Evolutionary conservation across 768 basidiomycete species (phyloP), one percentile per base, ranked within the genome.

Genomic region (Lentinula sp.): DNA sequence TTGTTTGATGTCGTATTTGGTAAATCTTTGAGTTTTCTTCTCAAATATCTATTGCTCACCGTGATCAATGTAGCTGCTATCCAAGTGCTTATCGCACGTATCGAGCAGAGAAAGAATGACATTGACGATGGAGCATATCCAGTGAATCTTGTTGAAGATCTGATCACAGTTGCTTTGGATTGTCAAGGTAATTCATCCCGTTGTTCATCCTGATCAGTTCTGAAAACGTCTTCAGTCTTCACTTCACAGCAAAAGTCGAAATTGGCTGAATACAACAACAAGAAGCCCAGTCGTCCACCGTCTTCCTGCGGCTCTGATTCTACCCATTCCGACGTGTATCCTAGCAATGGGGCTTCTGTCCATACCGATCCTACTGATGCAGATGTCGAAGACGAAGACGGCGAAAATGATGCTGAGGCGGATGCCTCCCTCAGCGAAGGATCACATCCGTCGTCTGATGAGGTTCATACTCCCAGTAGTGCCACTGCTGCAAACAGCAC

Each of bases 231-330:
- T 53, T 9, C 63, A 89, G 88, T 83, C 7, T 88, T 89, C 69
- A 87, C 87, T 4, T 68, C 77, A 40, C 84, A 87, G 60, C 88
- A 91, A 66, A 69, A 78, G 61, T 73, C 73, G 50, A 77, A 75
- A 54, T 73, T 87, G 45, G 70, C 68, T 4, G 78, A 79, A n/a
- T 72, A 84, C 9, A 70, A 76, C 21, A 78, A 49, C 63, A 67
- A 40, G 40, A 37, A 56, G 21, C 42, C 23, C 3, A 7, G 40
- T 46, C 57, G 57, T 28, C 43, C 57, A 21, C 18, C 28, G 15
- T 60, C 59, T 18, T 50, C 56, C 21, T 34, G 58, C 5, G 35
- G 21, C 23, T 61, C 60, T 43, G 49, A 31, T n/a, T 64, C 63
- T 11, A 49, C 31, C 10, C 56, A 49, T 16, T 42, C 46, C 42